Base-by-base conservation (phyloP, 257 asterid genomes). In the Henckelia pumila region DNA sequence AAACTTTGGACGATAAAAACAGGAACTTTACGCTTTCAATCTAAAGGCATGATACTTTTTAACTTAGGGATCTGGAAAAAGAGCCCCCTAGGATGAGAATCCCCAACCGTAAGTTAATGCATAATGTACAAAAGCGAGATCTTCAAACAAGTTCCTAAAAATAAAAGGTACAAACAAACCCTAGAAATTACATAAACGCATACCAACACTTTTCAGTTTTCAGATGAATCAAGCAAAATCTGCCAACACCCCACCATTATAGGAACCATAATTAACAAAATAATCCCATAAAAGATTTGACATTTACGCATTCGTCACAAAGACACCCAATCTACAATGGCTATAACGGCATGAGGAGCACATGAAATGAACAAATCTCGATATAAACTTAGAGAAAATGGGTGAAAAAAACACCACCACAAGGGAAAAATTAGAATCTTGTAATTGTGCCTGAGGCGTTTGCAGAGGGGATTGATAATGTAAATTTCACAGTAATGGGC, bases 61-160 rank as follows among this genome's bases (percentile, higher is more conserved):
- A 74, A 72, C 62, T 75, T 73, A 66, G 88, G 83, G 83, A 80
- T 78, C 85, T 68, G 73, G 70, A 68, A 64, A 71, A 66, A 14
- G 20, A 32, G 17, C 53, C 33, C 50, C 70, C 61, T 67, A 25
- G 59, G 47, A 72, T 50, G 37, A 72, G 26, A 66, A 76, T 73
- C 53, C 66, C 70, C 59, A 11, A 49, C 0, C 8, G 2, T 44
- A 61, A 26, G n/a, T 32, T 62, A 79, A 66, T 63, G 26, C 53
- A 16, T 44, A 44, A 14, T 55, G 68, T 71, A 52, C 26, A 70
- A 80, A 73, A 61, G 13, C 53, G 67, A 67, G 74, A 78, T 75
- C 78, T 63, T 66, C 56, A 61, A 76, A 37, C 78, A 67, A 66
- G 8, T 22, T 37, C 24, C 29, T 24, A 59, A 63, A 63, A 50